A percentile compares a stretch with the other conserved stretches of the same genome.
Conservation (phyloP, 208 protist species). For the Leishmania turanica region DNA sequence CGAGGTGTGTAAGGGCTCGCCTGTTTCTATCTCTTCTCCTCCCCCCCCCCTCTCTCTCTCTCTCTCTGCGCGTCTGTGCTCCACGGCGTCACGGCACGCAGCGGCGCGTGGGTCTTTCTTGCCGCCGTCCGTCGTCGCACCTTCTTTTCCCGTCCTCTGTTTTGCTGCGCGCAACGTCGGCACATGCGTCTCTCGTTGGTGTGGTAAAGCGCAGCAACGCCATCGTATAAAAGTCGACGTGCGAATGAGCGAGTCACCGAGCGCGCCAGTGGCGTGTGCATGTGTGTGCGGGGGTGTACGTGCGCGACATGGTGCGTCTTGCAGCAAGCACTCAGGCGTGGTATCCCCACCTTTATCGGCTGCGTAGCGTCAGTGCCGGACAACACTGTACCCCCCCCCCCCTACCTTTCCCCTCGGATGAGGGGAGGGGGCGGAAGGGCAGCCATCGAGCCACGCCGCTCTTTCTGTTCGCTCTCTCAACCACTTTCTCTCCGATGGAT, state of each 20-base stretch:
- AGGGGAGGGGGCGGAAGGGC: background rate
- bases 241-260: background rate
- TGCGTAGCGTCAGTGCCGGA: background rate
- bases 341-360: background rate
- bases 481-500: background rate
- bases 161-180: background rate
- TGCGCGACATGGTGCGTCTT: background rate
- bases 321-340: background rate
- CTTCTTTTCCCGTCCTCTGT: background rate
- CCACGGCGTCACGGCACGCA: background rate
- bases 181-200: background rate
- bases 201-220: background rate
- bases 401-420: background rate
- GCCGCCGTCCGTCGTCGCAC: background rate
- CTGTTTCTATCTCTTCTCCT: too few species aligned
- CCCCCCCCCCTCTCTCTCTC: too few species aligned
- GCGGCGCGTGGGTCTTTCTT: background rate
- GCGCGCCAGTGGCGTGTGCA: background rate
- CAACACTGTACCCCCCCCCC: background rate
- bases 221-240: background rate
- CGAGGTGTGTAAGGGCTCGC: background rate
- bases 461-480: background rate
- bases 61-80: slow-evolving; percentile 1
- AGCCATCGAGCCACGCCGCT: background rate
- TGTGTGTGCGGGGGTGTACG: slow-evolving; percentile 1